Evolutionary conservation across 1,284 basidiomycete species (phyloP), one percentile per base, ranked within the genome.

Genomic region (Leucocoprinus gongylophorus): DNA sequence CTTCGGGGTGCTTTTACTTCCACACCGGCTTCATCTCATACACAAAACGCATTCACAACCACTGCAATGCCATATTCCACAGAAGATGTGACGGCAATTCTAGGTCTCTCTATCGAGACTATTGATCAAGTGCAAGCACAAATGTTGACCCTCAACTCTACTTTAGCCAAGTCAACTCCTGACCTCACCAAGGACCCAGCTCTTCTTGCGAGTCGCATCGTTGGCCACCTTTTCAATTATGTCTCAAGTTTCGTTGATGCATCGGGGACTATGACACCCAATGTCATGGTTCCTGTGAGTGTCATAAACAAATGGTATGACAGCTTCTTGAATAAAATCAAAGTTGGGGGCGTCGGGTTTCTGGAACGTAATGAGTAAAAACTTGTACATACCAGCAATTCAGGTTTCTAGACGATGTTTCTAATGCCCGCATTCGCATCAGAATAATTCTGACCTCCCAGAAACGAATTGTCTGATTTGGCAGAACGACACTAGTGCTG

Each of bases 301-400:
- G 62, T 89, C 43, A 80, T 95, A 52, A 79, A 79, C 55, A 81
- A 75, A 61, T 95, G 91, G 91, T 93, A 92, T 63, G 88, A 92
- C 49, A 80, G 62, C 55, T 89, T 94, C 60, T 62, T 81, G 59
- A 66, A 68, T n/a, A 94, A 94, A 67, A 67, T 93, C 23, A 78
- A 73, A 61, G 80, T 80, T 47, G 79, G 76, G 3, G 90, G 91
- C 1, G 67, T 80, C 1, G 79, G 74, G 0, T 95, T 93, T 67
- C 71, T 95, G 63, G 89, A 92, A 59, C 76, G 80, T 55, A 28
- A 42, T 18, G 51, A 53, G 15, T 53, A 20, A 43, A 5, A 2
- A 21, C 4, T n/a, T 39, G 23, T 26, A 26, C 18, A 17, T 46
- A 6, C 23, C 23, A 26, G 6, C 6, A 26, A 3, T 26, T 26